phyloP scores from a whole-genome alignment of 129 eudicot species.

The Apium graveolens region DNA sequence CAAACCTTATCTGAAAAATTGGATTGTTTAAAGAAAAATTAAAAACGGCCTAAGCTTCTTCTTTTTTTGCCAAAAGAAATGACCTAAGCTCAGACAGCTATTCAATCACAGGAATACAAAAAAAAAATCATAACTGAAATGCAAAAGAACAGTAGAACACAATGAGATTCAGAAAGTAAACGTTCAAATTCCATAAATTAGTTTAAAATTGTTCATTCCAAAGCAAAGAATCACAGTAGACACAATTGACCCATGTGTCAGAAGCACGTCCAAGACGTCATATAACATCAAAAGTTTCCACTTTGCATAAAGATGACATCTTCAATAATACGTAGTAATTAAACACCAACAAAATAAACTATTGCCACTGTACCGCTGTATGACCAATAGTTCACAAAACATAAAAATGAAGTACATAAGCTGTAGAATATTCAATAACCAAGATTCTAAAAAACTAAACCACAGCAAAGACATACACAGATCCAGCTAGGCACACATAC shows the following conservation, averaged over 20 bases:
- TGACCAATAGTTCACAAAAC: background rate
- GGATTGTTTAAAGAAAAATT: background rate
- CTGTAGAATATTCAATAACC: conserved; percentile 1
- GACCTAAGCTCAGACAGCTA: no score
- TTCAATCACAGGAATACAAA: no score
- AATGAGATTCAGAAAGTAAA: background rate
- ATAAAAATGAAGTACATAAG: background rate
- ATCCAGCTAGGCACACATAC: background rate
- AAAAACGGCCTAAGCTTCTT: background rate
- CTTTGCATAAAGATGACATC: background rate
- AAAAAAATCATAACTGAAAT: background rate
- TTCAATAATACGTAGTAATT: background rate
- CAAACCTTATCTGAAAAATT: background rate
- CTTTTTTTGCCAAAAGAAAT: no score
- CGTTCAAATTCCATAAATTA: background rate
- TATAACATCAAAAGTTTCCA: background rate
- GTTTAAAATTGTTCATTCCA: background rate
- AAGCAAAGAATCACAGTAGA: background rate
- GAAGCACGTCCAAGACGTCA: background rate
- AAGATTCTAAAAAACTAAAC: conserved; percentile 14
- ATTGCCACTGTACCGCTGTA: background rate
- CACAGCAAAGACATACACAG: background rate
- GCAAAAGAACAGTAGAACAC: background rate
- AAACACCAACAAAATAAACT: conserved; percentile 3
- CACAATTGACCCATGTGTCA: background rate